Evolutionary conservation across 2,329 filamentous ascomycete genomes (phyloP), one percentile per base, ranked within the genome.

Genomic region (Clarireedia homoeocarpa): DNA sequence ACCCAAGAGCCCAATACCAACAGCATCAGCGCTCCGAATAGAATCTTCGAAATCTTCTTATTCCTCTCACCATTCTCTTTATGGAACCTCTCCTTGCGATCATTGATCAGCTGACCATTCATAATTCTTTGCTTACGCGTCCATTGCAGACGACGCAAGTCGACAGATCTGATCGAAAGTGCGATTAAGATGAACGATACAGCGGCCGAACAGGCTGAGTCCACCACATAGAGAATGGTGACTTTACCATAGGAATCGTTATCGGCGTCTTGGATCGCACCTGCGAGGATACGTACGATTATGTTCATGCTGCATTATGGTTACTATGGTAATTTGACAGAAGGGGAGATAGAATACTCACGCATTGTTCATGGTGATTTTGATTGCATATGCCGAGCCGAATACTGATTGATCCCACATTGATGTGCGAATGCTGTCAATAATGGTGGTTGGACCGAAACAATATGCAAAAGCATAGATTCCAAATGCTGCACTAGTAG

Each of bases 361-460:
- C 73, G 73, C 71, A 55, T 85, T 85, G 64, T 84, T 84, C 64
- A 83, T 79, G 23, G 78, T 78, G 38, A 84, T 76, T 57, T 85
- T 85, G 55, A 83, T 67, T 1, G 79, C 74, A 58, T 84, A 84
- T 0, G 77, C 82, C 0, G 79, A 77, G 0, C 81, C 82, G 57
- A 84, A 85, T 0, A 82, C 77, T 2, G 77, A 77, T 55, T 81
- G 77, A 26, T 82, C 73, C 77, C 79, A 83, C 67, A 85, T 76
- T 0, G 75, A 75, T 0, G 81, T 83, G 15, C 82, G 78, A 26
- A 84, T 81, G 23, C 77, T 73, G 63, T 85, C 82, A 52, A 85
- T 82, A 57, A 84, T 80, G 3, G 76, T 72, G 0, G 80, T 82
- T 0, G 81, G 80, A 0, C 81, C 81, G 1, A 84, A 71, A 0